Base-by-base conservation (phyloP, 257 asterid species). In the Echium plantagineum region DNA sequence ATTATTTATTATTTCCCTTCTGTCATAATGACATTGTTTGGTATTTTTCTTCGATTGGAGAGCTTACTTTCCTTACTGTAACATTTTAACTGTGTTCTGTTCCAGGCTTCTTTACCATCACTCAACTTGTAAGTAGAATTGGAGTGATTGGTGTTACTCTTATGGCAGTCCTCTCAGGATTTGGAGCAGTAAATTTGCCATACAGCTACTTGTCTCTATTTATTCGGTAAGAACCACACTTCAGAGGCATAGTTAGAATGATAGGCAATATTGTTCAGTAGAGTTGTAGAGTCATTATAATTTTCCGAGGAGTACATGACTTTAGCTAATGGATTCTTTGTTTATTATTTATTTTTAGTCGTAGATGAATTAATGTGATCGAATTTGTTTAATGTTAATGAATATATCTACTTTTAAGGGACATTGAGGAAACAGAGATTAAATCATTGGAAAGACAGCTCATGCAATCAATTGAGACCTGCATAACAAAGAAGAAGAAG, bases 131-230 rank as follows among this genome's bases (percentile, higher is more conserved):
- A 66, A 93, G 98, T 79, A 79, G 98, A 75, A 89, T 93, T 69
- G 98, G 98, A 71, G 98, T 93, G 24, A 84, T 93, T 75, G 97
- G 98, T 22, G 98, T 93, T 79, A 85, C 98, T 69, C 80, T 93
- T 66, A 89, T 89, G 95, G 95, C 98, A 24, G 83, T 93, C 52
- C 81, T 93, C 63, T 88, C 98, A 64, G 98, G 97, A 59, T 93
- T 93, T 78, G 98, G 98, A 72, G 98, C 97, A 57, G 98, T 93
- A 63, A 93, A 93, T 79, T 78, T 93, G 79, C 98, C 98, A 15
- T 93, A 88, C 70, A 88, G 97, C 73, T 93, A 93, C 71, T 79
- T 93, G 22, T 93, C 98, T 66, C 95, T 93, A 57, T 93, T 93
- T 80, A 93, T 93, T 57, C 79, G 98, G 98, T 85, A 77, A 80